phyloP scores from a whole-genome alignment of 192 early-diverging fungal genomes.

The Backusella australiensis region DNA sequence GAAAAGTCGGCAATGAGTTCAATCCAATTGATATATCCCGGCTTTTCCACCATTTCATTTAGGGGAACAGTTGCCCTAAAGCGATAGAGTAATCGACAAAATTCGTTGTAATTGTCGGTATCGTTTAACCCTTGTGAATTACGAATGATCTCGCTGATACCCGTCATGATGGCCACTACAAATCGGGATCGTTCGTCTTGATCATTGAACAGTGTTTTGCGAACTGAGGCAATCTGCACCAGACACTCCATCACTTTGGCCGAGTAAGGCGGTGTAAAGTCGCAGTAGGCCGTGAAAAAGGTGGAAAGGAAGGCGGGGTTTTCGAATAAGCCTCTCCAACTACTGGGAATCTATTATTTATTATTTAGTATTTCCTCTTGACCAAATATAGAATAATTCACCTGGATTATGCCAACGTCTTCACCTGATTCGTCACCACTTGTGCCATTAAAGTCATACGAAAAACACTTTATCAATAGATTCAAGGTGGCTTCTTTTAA shows the following conservation, averaged over 20 bases:
- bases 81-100: constrained; percentile 78
- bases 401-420: constrained; percentile 68
- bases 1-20: constrained; percentile 63
- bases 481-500: constrained; percentile 50
- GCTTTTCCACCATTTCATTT: constrained; percentile 73
- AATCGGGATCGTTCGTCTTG: constrained; percentile 69
- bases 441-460: constrained; percentile 83
- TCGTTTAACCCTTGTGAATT: constrained; percentile 62
- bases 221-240: constrained; percentile 73
- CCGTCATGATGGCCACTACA: constrained; percentile 68
- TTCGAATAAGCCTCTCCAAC: constrained; percentile 77
- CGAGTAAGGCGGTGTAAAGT: constrained; percentile 55
- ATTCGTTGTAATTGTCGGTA: constrained; percentile 80
- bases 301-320: constrained; percentile 67
- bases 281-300: constrained; percentile 67
- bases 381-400: constrained; percentile 13
- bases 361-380: background rate
- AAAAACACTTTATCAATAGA: constrained; percentile 66
- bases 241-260: constrained; percentile 74
- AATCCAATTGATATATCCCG: constrained; percentile 67
- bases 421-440: constrained; percentile 77
- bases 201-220: constrained; percentile 82
- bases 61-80: constrained; percentile 82
- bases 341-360: constrained; percentile 63
- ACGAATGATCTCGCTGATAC: constrained; percentile 65